Evolutionary conservation across 192 early-diverging fungal genomes (phyloP).

Genomic region (Phycomyces blakesleeanus): DNA sequence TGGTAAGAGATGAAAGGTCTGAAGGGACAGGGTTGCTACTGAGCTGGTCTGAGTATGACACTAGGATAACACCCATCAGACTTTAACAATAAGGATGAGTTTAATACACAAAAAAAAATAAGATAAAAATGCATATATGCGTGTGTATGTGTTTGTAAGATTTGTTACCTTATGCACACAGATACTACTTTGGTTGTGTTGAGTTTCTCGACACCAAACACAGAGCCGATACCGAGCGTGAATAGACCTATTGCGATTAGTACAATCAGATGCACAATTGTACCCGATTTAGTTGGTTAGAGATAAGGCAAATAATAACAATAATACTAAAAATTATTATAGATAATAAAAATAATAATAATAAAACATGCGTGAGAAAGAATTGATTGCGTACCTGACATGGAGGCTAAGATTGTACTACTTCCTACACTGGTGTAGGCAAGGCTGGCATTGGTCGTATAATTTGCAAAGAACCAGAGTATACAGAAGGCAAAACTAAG

Average conservation of each 20-base stretch:
- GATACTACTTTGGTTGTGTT: conserved; percentile 51
- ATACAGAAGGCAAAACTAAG: conserved; percentile 69
- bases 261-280: background rate
- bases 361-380: too few species aligned
- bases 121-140: conserved; percentile 1
- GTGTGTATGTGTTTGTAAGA: background rate
- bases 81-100: conserved; percentile 30
- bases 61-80: conserved; percentile 63
- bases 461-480: conserved; percentile 81
- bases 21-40: conserved; percentile 18
- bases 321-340: too few species aligned
- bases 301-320: background rate
- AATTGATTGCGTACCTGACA: conserved; percentile 47
- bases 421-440: conserved; percentile 74
- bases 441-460: conserved; percentile 67
- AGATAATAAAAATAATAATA: too few species aligned
- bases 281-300: too few species aligned
- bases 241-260: conserved; percentile 50
- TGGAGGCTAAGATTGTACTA: conserved; percentile 71
- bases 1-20: conserved; percentile 1
- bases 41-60: conserved; percentile 49
- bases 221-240: conserved; percentile 66
- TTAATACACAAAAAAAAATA: background rate
- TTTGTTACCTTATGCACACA: conserved; percentile 53
- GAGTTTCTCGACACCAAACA: conserved; percentile 58